These are phyloP conservation scores for Neurospora africana DNA, from an alignment of 495 filamentous ascomycete genomes.

Conservation along the genomic window DNA sequence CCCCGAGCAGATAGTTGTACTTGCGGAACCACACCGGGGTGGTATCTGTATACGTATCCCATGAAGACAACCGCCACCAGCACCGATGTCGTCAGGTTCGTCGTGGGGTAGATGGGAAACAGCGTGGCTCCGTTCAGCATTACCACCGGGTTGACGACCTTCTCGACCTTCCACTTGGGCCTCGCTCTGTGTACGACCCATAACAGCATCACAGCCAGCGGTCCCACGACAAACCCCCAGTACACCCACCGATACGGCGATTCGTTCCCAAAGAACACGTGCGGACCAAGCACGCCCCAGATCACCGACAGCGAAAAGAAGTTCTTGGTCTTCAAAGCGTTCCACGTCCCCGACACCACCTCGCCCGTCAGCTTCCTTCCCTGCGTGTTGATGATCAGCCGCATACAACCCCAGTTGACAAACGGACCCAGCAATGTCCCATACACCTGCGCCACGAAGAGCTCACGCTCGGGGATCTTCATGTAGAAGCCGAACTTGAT, in stretches of 20 bases:
- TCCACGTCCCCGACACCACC: not conserved
- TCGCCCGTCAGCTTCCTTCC: not conserved
- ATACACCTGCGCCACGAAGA: constrained; percentile 20
- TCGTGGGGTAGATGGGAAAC: constrained; percentile 13
- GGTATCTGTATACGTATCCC: constrained; percentile 10
- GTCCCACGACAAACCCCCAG: constrained; percentile 10
- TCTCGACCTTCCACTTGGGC: constrained; percentile 10
- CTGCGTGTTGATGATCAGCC: not conserved
- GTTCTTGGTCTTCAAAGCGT: not conserved
- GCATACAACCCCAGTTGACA: not conserved
- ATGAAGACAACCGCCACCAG: constrained; percentile 11
- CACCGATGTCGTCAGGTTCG: constrained; percentile 7
- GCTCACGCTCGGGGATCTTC: constrained; percentile 34
- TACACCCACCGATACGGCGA: constrained; percentile 5
- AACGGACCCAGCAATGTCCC: not conserved
- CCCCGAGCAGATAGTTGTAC: constrained; percentile 44
- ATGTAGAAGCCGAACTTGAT: constrained; percentile 26
- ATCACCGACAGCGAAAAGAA: not conserved
- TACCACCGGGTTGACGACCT: constrained; percentile 4
- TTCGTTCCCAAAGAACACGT: not conserved
- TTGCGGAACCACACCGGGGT: constrained; percentile 20
- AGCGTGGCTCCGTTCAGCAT: constrained; percentile 7
- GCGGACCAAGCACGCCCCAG: constrained; percentile 2
- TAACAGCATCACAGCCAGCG: not conserved
- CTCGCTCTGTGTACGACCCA: constrained; percentile 5